A percentile compares a stretch with the other conserved stretches of the same genome.
Conservation (phyloP, 495 filamentous ascomycete genomes). For the Lindgomyces ingoldianus region DNA sequence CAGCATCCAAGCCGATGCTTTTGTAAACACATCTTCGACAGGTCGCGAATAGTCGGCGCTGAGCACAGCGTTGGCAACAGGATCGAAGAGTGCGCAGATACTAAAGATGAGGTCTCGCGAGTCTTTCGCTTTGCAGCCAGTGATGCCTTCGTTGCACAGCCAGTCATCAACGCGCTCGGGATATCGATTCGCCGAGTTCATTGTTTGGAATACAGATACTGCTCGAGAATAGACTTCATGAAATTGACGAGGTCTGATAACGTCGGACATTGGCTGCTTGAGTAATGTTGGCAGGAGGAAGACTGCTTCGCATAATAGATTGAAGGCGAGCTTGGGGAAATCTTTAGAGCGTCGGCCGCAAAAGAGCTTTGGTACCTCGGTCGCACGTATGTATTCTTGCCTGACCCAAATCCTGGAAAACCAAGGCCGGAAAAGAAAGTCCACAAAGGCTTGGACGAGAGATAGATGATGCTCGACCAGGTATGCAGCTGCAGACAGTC, state of each 20-base stretch:
- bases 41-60: conserved; percentile 10
- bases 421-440: conserved; percentile 7
- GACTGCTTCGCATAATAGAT: conserved; percentile 5
- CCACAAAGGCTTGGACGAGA: conserved; percentile 4
- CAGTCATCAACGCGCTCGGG: not conserved
- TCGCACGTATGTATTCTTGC: conserved; percentile 10
- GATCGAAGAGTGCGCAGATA: conserved; percentile 6
- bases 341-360: conserved; percentile 9
- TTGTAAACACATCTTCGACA: conserved; percentile 2
- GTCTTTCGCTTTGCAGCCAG: conserved; percentile 3
- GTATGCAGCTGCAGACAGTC: not conserved
- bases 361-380: not conserved
- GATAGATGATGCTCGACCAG: conserved; percentile 3
- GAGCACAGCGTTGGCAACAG: not conserved
- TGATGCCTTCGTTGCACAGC: conserved; percentile 10
- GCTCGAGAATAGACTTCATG: conserved; percentile 15
- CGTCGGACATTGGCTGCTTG: conserved; percentile 11
- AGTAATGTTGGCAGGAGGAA: conserved; percentile 8
- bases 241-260: not conserved
- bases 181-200: not conserved
- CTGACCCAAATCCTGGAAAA: conserved; percentile 13
- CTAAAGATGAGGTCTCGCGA: conserved; percentile 7
- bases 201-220: conserved; percentile 7
- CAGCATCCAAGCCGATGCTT: conserved; percentile 12
- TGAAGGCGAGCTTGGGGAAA: conserved; percentile 3